A percentile compares a stretch with the other conserved stretches of the same genome.
These are phyloP conservation scores for Emiliania huxleyi DNA, from an alignment of 78 protist species.

Conservation along the genomic window DNA sequence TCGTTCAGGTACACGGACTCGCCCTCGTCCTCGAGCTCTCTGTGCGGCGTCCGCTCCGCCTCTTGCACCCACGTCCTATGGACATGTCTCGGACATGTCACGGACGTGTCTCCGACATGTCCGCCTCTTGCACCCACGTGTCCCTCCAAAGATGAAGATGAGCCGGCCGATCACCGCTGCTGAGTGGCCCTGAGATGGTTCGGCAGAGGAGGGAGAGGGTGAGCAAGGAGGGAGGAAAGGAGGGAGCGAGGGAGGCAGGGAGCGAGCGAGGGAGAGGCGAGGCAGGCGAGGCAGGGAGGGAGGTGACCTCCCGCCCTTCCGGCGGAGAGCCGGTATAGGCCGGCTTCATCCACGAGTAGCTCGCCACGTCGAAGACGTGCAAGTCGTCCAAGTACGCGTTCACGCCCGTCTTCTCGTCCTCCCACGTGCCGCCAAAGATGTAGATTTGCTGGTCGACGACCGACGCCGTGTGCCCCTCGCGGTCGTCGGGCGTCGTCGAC, in stretches of 20 bases:
- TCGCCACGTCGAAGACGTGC: neutral
- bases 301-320: neutral
- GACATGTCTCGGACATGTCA: no score
- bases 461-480: neutral
- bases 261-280: no score
- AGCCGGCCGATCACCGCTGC: neutral
- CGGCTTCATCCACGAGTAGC: neutral
- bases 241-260: no score
- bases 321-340: neutral
- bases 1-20: neutral
- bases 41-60: no score
- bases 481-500: neutral
- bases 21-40: neutral
- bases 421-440: conserved; percentile 20
- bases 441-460: neutral
- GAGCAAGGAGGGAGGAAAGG: no score
- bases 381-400: neutral
- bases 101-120: no score
- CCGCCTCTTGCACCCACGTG: no score
- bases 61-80: no score
- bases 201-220: no score
- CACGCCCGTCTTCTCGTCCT: neutral
- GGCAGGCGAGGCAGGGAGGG: no score
- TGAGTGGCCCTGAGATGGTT: neutral
- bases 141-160: neutral